Evolutionary conservation across 139 green algal genomes (phyloP).

Genomic region (Nannochloris sp.): DNA sequence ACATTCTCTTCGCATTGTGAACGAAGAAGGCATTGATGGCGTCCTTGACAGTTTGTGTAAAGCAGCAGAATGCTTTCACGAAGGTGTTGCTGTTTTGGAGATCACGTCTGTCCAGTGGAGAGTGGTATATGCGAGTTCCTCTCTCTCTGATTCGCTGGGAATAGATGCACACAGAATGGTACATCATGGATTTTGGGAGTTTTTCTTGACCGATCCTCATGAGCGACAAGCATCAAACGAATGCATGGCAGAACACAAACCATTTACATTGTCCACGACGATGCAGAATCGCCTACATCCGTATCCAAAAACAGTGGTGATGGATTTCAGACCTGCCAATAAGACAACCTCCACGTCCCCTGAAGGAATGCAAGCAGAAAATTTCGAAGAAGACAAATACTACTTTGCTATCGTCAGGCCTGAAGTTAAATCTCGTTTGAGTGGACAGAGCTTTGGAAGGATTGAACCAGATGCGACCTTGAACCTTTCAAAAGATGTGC

Average conservation of each 20-base stretch:
- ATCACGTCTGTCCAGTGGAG: constrained; percentile 7
- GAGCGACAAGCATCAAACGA: background rate
- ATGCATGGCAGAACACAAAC: background rate
- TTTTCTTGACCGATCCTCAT: background rate
- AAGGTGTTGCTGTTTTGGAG: constrained; percentile 71
- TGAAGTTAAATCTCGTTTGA: background rate
- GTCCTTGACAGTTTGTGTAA: background rate
- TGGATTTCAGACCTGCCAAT: constrained; percentile 13
- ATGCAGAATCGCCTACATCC: constrained; percentile 5
- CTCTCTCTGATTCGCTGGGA: constrained; percentile 11
- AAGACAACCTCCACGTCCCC: too few species aligned
- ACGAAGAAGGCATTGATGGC: background rate
- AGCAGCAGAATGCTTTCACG: constrained; percentile 42
- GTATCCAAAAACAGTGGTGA: background rate
- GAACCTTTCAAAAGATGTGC: constrained; percentile 10
- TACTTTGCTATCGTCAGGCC: background rate
- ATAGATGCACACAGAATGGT: background rate
- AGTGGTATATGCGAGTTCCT: constrained; percentile 22
- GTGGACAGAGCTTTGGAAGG: background rate
- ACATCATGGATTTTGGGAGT: constrained; percentile 19
- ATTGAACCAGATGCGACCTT: background rate
- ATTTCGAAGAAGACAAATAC: background rate
- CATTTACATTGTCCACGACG: constrained; percentile 10
- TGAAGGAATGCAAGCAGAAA: too few species aligned
- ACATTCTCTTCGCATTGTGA: background rate